These are phyloP conservation scores for Aspergillus hancockii DNA, from an alignment of 495 filamentous ascomycete species.

Conservation along the genomic window DNA sequence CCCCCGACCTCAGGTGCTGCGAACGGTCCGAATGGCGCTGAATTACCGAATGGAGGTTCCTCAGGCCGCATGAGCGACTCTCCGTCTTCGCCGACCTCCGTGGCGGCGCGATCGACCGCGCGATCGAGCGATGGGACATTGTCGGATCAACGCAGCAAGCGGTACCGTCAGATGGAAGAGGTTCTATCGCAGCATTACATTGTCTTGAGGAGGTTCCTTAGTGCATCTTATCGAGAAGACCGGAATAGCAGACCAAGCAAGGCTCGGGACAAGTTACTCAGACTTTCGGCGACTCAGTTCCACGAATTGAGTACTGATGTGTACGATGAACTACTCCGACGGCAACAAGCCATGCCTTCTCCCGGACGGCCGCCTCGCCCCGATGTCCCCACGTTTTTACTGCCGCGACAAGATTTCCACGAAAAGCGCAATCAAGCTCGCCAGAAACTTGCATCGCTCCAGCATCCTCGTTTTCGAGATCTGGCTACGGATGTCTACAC, in stretches of 20 bases:
- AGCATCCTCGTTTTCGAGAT: slow-evolving; percentile 80
- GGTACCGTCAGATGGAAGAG: slow-evolving; percentile 62
- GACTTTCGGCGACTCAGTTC: slow-evolving; percentile 88
- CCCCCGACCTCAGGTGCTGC: slow-evolving; percentile 69
- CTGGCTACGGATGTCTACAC: slow-evolving; percentile 94
- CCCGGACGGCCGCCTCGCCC: slow-evolving; percentile 54
- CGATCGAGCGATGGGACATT: slow-evolving; percentile 74
- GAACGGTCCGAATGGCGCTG: slow-evolving; percentile 58
- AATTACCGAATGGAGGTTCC: slow-evolving; percentile 28
- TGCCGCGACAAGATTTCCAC: slow-evolving; percentile 86
- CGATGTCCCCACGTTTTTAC: slow-evolving; percentile 67
- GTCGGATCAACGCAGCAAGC: slow-evolving; percentile 57
- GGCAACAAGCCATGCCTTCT: slow-evolving; percentile 65
- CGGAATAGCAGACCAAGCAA: slow-evolving; percentile 76
- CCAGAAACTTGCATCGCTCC: slow-evolving; percentile 87
- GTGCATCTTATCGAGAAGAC: slow-evolving; percentile 68
- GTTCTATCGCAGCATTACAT: slow-evolving; percentile 78
- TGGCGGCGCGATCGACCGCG: slow-evolving; percentile 71
- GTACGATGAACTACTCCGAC: slow-evolving; percentile 89
- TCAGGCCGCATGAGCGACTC: slow-evolving; percentile 41
- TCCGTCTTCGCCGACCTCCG: slow-evolving; percentile 83
- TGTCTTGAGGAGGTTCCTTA: slow-evolving; percentile 74
- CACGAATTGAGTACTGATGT: slow-evolving; percentile 97
- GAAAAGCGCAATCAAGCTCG: slow-evolving; percentile 95
- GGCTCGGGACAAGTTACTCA: slow-evolving; percentile 88